Base-by-base conservation (phyloP, 2,329 filamentous ascomycete genomes). In the Amauroascus niger region DNA sequence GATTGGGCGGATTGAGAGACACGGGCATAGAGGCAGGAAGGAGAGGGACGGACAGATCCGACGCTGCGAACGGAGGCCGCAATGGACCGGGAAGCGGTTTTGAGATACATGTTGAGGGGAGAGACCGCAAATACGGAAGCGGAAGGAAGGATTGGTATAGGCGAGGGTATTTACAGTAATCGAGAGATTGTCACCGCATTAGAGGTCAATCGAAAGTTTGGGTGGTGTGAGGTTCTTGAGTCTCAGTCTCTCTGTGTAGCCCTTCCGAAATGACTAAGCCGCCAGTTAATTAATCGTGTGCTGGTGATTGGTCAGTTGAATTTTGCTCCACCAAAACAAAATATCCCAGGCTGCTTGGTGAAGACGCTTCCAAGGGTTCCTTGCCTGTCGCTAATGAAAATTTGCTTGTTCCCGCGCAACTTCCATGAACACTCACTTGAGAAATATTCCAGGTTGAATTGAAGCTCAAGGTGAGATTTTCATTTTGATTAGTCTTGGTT, bases 101-200 rank as follows among this genome's bases (percentile, higher is more conserved):
- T 71, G 69, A 72, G 65, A 68, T 71, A 69, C 73, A 75, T 75
- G 65, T 65, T 71, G 68, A 40, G 35, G 26, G n/a, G n/a, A n/a
- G n/a, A 22, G 22, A 24, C 16, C 40, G 47, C 13, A 45, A 20
- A 46, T 14, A 18, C 32, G 39, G 47, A 11, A 18, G 59, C 60
- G 57, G 51, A 58, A 60, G 57, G 39, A 59, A 60, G 63, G 64
- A 61, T 57, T 61, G 54, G 58, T 62, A 60, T 45, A 52, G 61
- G 62, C 39, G 39, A 41, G 33, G 33, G n/a, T 46, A 48, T 48
- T 35, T 49, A 43, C 45, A 46, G 46, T 28, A 44, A 40, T 49
- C 13, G 20, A 33, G 22, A 24, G 46, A 28, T 33, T 20, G 46
- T 50, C 52, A 54, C 52, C 37, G 32, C 52, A 54, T 44, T 50